Percentiles rank a stretch among this genome's conserved stretches.
phyloP scores from a whole-genome alignment of 225 moss, liverwort and hornwort genomes.

The Takakia lepidozioides region DNA sequence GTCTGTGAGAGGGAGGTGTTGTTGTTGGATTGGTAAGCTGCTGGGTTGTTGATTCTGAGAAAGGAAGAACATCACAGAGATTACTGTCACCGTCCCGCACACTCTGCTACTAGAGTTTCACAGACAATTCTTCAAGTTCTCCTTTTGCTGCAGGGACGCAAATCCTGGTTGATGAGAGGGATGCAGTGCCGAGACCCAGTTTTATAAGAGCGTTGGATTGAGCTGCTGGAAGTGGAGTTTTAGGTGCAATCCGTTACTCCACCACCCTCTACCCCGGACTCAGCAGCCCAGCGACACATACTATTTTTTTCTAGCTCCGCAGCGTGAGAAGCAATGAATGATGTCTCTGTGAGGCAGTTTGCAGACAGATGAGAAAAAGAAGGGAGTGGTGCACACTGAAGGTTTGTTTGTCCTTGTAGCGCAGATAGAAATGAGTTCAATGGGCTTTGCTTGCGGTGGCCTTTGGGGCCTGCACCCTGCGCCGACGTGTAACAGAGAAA shows the following conservation, averaged over 20 bases:
- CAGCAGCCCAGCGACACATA: no score
- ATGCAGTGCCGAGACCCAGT: conserved; percentile 27
- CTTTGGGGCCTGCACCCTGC: no score
- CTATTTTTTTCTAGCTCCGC: no score
- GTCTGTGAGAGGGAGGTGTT: conserved; percentile 45
- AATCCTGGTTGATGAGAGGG: conserved; percentile 87
- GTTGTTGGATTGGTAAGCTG: no score
- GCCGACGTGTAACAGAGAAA: no score
- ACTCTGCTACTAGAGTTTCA: conserved; percentile 57
- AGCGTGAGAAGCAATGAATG: no score
- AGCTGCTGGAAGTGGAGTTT: conserved; percentile 46
- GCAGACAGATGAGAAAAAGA: no score
- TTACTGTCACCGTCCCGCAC: conserved; percentile 61
- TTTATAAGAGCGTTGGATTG: conserved; percentile 51
- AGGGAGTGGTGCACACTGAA: no score
- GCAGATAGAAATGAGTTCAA: no score
- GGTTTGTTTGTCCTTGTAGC: no score
- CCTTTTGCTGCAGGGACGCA: conserved; percentile 73
- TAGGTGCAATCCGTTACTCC: conserved; percentile 75
- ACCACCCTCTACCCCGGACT: conserved; percentile 64
- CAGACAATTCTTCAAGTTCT: conserved; percentile 46
- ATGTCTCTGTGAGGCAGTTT: no score
- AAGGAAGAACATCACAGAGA: conserved; percentile 57
- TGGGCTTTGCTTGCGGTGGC: no score
- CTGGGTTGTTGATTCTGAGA: conserved; percentile 73